Evolutionary conservation across 192 early-diverging fungal species (phyloP), one percentile per base, ranked within the genome.

Genomic region (Coemansia interrupta): DNA sequence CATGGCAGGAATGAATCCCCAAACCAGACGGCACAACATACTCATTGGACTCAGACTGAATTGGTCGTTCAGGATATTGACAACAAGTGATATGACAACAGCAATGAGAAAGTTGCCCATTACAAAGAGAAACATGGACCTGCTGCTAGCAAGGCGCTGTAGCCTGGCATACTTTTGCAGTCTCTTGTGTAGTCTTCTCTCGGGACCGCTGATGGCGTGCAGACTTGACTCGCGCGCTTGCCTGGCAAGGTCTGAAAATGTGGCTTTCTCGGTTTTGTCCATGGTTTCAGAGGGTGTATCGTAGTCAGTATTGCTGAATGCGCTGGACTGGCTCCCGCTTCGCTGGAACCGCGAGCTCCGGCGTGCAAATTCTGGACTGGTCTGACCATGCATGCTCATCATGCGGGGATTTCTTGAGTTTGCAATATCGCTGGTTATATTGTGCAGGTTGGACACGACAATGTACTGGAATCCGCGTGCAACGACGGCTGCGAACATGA

Each of bases 61-160:
- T 66, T 75, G 66, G 6, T 64, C 24, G 63, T 69, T 69, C 29
- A 69, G 24, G 30, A 75, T 66, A 56, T 75, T 75, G 66, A 68
- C 57, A 1, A 61, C 54, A 38, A 75, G 51, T 58, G 72, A 69
- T 12, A 75, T 36, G 11, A 61, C 11, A 7, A 64, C n/a, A 0
- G 66, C 72, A 10, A 62, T 40, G 8, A 54, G 8, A 7, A 69
- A 5, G 29, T 69, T 44, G 18, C 28, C 38, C 15, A 75, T 11
- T 12, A 69, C 58, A 22, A 57, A 69, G 2, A 63, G 19, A 11
- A 58, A 23, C 26, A 69, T 49, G 4, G 66, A 48, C n/a, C 51
- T 59, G 55, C 64, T 17, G 2, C 63, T 55, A 4, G 45, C 52
- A 39, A 50, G 69, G 17, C 63, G 72, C 40, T 75, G 72, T 39